phyloP scores from a whole-genome alignment of 163 green algal genomes.

The Volvox carteri region DNA sequence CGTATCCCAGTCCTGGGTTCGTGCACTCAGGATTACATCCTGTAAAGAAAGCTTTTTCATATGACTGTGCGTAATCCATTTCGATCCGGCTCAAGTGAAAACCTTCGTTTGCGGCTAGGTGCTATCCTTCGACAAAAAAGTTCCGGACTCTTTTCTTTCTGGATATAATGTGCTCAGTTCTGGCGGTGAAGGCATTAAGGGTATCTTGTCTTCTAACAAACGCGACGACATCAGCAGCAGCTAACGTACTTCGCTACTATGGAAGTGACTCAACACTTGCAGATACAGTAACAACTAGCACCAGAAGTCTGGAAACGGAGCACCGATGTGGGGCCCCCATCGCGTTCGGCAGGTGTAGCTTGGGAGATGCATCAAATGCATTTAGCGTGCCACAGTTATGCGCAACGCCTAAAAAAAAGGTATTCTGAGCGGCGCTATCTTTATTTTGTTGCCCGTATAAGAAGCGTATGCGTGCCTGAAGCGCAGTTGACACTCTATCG shows the following conservation, averaged over 20 bases:
- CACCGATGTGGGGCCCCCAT: not conserved
- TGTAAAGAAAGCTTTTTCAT: no score
- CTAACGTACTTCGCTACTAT: not conserved
- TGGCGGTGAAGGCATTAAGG: not conserved
- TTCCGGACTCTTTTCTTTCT: no score
- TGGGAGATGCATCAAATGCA: not conserved
- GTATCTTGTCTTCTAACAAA: not conserved
- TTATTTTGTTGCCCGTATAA: not conserved
- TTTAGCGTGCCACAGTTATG: slow-evolving; percentile 28
- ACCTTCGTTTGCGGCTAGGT: no score
- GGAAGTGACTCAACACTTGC: not conserved
- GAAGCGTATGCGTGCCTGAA: not conserved
- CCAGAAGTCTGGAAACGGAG: not conserved
- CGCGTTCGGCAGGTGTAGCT: not conserved
- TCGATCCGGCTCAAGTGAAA: no score
- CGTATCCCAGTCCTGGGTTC: no score
- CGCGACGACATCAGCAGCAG: not conserved
- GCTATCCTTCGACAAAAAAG: no score
- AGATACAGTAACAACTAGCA: not conserved
- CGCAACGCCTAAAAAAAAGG: slow-evolving; percentile 52
- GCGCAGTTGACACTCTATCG: slow-evolving; percentile 47
- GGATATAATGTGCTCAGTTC: slow-evolving; percentile 9
- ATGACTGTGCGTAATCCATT: no score
- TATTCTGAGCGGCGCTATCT: not conserved
- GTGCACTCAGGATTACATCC: no score